Evolutionary conservation across 1,139 yeast species (phyloP).

Genomic region (Debaryomycetaceae sp.): DNA sequence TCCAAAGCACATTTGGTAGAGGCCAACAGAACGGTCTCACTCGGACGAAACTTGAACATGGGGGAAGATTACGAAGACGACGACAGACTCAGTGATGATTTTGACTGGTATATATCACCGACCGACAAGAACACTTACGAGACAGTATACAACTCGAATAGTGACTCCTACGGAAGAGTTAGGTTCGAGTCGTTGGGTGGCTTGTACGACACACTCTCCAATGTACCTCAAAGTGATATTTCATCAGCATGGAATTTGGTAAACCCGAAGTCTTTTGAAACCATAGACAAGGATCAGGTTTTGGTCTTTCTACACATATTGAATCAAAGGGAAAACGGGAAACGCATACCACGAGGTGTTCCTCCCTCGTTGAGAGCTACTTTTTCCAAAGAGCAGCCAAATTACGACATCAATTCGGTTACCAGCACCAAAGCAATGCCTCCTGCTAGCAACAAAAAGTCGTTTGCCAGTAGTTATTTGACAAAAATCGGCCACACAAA

Average conservation of each 20-base stretch:
- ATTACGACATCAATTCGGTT: slow-evolving; percentile 52
- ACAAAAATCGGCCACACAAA: slow-evolving; percentile 45
- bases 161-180: slow-evolving; percentile 82
- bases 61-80: slow-evolving; percentile 56
- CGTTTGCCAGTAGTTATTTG: slow-evolving; percentile 41
- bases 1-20: slow-evolving; percentile 80
- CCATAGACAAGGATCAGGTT: slow-evolving; percentile 92
- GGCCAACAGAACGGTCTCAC: slow-evolving; percentile 65
- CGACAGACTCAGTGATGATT: slow-evolving; percentile 57
- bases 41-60: slow-evolving; percentile 25
- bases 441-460: slow-evolving; percentile 36
- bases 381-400: slow-evolving; percentile 80
- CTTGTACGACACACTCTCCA: slow-evolving; percentile 62
- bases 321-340: slow-evolving; percentile 86
- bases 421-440: slow-evolving; percentile 15
- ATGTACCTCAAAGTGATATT: slow-evolving; percentile 82
- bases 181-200: slow-evolving; percentile 68
- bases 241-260: slow-evolving; percentile 94
- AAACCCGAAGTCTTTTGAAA: slow-evolving; percentile 81
- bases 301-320: slow-evolving; percentile 85
- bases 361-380: slow-evolving; percentile 94
- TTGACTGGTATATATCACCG: slow-evolving; percentile 97
- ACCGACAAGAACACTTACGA: slow-evolving; percentile 77
- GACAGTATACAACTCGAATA: slow-evolving; percentile 67
- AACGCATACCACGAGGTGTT: slow-evolving; percentile 85